Conservation (phyloP, 2,329 filamentous ascomycete genomes). For the Alternaria viburni region DNA sequence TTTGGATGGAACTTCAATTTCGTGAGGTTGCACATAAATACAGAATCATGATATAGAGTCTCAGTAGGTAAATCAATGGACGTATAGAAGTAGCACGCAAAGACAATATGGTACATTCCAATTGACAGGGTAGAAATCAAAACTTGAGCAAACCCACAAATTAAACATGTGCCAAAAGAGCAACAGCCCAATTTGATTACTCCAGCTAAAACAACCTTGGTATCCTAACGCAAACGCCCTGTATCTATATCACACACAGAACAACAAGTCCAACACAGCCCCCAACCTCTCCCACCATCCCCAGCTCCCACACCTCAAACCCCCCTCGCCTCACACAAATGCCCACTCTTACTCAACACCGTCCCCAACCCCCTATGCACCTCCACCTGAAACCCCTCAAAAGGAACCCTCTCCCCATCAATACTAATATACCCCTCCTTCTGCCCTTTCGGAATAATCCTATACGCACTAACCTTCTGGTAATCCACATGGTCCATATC, state of each 20-base stretch:
- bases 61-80: too few species aligned
- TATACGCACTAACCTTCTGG: conserved; percentile 84
- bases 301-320: conserved; percentile 13
- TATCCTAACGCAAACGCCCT: not conserved
- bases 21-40: too few species aligned
- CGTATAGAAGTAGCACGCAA: too few species aligned
- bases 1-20: not conserved
- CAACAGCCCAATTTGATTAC: not conserved
- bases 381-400: conserved; percentile 90
- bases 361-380: conserved; percentile 82
- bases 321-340: conserved; percentile 69
- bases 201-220: not conserved
- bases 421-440: conserved; percentile 84
- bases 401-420: conserved; percentile 87
- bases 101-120: too few species aligned
- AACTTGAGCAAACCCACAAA: too few species aligned
- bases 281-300: not conserved
- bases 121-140: too few species aligned
- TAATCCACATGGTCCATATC: conserved; percentile 79
- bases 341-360: conserved; percentile 77
- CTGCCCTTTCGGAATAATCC: conserved; percentile 74
- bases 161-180: too few species aligned
- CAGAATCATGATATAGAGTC: too few species aligned
- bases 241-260: not conserved
- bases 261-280: too few species aligned